Base-by-base conservation (phyloP, 352 stramenopile species). In the Pythium pyrilobum region DNA sequence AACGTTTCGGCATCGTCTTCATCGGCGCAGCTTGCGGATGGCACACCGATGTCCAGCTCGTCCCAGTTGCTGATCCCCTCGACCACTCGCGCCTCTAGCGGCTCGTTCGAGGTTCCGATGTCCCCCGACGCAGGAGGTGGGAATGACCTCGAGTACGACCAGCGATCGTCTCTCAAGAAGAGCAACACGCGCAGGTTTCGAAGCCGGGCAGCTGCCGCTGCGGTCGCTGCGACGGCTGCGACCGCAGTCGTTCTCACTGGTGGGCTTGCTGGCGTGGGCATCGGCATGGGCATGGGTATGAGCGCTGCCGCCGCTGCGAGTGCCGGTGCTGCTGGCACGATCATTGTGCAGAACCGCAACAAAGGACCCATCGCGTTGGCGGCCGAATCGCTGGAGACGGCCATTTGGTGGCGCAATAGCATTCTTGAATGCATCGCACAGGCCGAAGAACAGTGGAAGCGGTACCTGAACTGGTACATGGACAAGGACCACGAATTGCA, bases 401-500 rank as follows among this genome's bases (percentile, higher is more conserved):
- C 83, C 13, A 73, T 82, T 10, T 93, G 83, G 83, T 93, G 83
- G 83, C 77, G 83, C 24, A 90, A 89, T 37, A 91, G 83, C 50
- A 89, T 93, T 44, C 40, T 90, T 0, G 83, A 93, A 51, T 93
- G 83, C 37, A 87, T 93, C 54, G 77, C 79, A 0, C 83, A 93
- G 52, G 80, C 83, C 0, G 83, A 93, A 63, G 77, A 89, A 53
- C 80, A 91, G 58, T 93, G 83, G 83, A 88, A 87, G 29, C 81
- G 79, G 28, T 93, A 93, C 39, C 49, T 93, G 16, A 82, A 86
- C 28, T 93, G 83, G 83, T 93, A 93, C 56, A 87, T 93, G 72
- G 80, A 89, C 44, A 78, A 87, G 16, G 81, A 92, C 15, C 66
- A 74, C 39, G 74, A 84, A 9, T 10, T 55, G 6, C 52, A 54